Percentiles rank a stretch among this genome's conserved stretches.
Evolutionary conservation across 1,139 yeast species (phyloP).

Genomic region (Geotrichum reessii): DNA sequence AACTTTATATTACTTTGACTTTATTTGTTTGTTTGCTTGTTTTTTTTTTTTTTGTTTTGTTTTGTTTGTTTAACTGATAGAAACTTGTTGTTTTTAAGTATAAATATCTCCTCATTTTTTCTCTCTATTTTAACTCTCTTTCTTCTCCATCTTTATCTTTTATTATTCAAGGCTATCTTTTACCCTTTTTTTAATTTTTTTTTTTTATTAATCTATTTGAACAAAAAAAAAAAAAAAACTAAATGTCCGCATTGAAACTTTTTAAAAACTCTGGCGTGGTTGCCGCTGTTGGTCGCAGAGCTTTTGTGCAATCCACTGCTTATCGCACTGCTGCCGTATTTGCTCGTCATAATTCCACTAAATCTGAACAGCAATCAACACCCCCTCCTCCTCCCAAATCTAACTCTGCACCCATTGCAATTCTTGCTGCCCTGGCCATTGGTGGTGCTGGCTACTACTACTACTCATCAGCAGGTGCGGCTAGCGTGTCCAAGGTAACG

Average conservation of each 20-base stretch:
- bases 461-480: constrained; percentile 26
- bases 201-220: too few species aligned
- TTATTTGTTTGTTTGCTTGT: too few species aligned
- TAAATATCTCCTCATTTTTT: constrained; percentile 16
- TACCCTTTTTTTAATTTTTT: background rate
- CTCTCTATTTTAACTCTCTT: background rate
- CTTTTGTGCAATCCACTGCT: constrained; percentile 10
- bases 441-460: constrained; percentile 18
- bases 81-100: constrained; percentile 4
- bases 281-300: constrained; percentile 12
- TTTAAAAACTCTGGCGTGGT: constrained; percentile 16
- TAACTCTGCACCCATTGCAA: constrained; percentile 16
- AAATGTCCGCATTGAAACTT: constrained; percentile 17
- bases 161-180: background rate
- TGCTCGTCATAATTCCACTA: constrained; percentile 21
- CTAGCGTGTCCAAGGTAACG: constrained; percentile 23
- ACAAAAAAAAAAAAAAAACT: background rate
- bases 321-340: constrained; percentile 5
- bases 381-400: constrained; percentile 19
- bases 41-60: too few species aligned
- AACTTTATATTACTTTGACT: too few species aligned
- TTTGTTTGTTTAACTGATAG: too few species aligned
- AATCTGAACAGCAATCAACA: constrained; percentile 16
- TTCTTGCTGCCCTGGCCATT: constrained; percentile 18
- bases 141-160: background rate